Base-by-base conservation (phyloP, 345 rosid species). In the Excoecaria cochinchinensis region DNA sequence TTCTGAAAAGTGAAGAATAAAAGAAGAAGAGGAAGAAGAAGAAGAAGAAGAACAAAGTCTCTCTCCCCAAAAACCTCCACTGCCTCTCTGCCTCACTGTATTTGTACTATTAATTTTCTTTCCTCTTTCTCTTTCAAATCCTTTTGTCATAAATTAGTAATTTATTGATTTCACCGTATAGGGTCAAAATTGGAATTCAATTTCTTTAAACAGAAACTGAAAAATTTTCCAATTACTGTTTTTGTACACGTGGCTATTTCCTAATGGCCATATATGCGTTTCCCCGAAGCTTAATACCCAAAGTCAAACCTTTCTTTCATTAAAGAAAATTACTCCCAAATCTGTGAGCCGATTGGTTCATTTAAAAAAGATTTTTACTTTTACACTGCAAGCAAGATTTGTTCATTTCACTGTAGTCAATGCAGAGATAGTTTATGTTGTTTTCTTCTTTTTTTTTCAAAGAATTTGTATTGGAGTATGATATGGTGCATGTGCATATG, bases 81-180 rank as follows among this genome's bases (percentile, higher is more conserved):
- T 56, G 67, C 70, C 25, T 51, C 56, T 76, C 78, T 76, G 31
- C 31, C 31, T 31, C 31, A 31, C 31, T 31, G 1, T 31, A 31
- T 31, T 31, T 31, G 31, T 31, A 31, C 31, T 0, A 31, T 31
- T 31, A 31, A 31, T 31, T 31, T 31, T 31, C 1, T 31, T 31
- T 31, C 31, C 31, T 31, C 2, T 31, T 31, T 31, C 31, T 31
- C 79, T 52, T 65, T 66, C 17, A 1, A 72, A 12, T 76, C 58
- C 74, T 61, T 24, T 55, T 22, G 87, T 84, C 79, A 88, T 88
- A 88, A 91, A 86, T 87, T 76, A 76, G 80, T 36, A 69, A 83
- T 84, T 82, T 82, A 87, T 75, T 82, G 80, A 68, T 59, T 83
- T 47, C 75, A 79, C 86, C 87, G 84, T 86, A 79, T 73, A 55